Conservation (phyloP, 2,329 filamentous ascomycete genomes). For the Fusarium goolgardi region DNA sequence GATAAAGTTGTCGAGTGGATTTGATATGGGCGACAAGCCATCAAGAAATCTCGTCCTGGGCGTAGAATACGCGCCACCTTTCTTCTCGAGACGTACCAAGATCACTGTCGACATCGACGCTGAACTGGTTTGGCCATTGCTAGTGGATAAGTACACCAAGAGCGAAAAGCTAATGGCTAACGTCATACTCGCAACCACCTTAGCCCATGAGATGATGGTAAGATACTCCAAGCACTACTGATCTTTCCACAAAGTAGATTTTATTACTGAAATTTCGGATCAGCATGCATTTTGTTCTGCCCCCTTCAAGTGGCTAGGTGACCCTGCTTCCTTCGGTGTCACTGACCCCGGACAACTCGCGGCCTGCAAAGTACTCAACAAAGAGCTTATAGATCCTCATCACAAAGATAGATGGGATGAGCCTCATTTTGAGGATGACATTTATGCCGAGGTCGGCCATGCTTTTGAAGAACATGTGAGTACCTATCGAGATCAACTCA, state of each 20-base stretch:
- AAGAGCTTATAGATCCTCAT: slow-evolving; percentile 7
- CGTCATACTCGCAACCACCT: slow-evolving; percentile 34
- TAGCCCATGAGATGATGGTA: slow-evolving; percentile 49
- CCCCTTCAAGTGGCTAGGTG: slow-evolving; percentile 31
- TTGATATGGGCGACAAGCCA: background rate
- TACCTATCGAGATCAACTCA: background rate
- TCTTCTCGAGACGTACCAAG: background rate
- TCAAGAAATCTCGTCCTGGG: background rate
- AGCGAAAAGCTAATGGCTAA: slow-evolving; percentile 46
- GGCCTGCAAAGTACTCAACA: slow-evolving; percentile 24
- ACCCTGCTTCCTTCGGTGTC: slow-evolving; percentile 34
- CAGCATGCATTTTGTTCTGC: slow-evolving; percentile 37
- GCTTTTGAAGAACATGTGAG: slow-evolving; percentile 41
- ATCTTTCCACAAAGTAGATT: background rate
- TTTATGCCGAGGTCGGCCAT: slow-evolving; percentile 40
- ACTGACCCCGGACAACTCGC: background rate
- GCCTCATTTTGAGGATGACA: slow-evolving; percentile 45
- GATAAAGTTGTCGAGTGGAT: slow-evolving; percentile 28
- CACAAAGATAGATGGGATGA: slow-evolving; percentile 12
- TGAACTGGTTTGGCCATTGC: slow-evolving; percentile 45
- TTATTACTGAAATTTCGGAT: slow-evolving; percentile 7
- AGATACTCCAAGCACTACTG: slow-evolving; percentile 11
- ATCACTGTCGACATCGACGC: slow-evolving; percentile 27
- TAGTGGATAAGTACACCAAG: slow-evolving; percentile 38
- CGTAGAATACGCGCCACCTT: background rate